Evolutionary conservation across 306 rosid species (phyloP), one percentile per base, ranked within the genome.

Genomic region (Hippophae rhamnoides): DNA sequence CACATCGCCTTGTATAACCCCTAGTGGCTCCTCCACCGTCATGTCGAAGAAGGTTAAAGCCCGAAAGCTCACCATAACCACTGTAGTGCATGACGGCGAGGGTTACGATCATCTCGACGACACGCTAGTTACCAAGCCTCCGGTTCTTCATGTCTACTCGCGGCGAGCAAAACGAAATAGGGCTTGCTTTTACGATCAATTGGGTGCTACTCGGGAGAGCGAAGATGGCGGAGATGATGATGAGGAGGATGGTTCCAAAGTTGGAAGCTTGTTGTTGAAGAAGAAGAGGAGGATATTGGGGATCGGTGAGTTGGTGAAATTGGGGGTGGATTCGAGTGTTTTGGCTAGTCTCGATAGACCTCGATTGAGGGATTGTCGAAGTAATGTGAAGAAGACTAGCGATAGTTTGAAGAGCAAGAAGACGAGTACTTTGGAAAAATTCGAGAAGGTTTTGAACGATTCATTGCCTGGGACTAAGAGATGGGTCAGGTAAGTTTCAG

Each of bases 1-100:
- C 58, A 88, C 97, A 1, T 85, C 99, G 1, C 96, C 95, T 1
- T 92, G 94, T 66, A 74, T 81, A 62, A 73, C 67, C 52, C 76
- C 95, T 52, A 81, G 87, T 26, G 96, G 95, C 47, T 87, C 95
- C 47, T 72, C 98, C 54, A 85, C 83, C 74, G 96, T 92, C 46
- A 92, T 87, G 96, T 92, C 99, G 11, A 93, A 93, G 62, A 93
- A 88, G 78, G 93, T 88, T 13, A 88, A 88, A 52, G 97, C 99
- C 12, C 88, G 90, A 8, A 86, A 83, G 64, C 85, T 88, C 70
- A 14, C 31, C 27, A 9, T 2, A 11, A 65, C 38, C 13, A 42
- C 62, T 58, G 65, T 61, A 66, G 27, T 48, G 70, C 12, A 12
- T 31, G 23, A 57, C 5, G 10, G 13, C 56, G 60, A 27, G 60